Evolutionary conservation across 768 basidiomycete species (phyloP), one percentile per base, ranked within the genome.

Genomic region (Leucogyrophana mollusca): DNA sequence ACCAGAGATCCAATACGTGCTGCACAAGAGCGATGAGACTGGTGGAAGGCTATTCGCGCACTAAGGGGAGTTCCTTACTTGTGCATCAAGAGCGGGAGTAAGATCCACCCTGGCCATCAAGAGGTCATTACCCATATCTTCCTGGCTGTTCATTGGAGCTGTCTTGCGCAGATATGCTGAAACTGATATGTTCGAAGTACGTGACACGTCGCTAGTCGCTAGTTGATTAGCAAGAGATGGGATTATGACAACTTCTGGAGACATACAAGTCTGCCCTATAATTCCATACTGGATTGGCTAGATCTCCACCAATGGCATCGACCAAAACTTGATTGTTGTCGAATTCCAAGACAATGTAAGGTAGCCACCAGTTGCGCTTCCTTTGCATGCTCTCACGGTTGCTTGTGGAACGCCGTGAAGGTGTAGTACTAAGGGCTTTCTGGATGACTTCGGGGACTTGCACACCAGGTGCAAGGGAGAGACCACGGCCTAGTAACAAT

Each of bases 71-170:
- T 9, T 24, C 65, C 80, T 56, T 68, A 85, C 88, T 65, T 85
- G 85, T 27, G 81, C 78, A 53, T 94, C 90, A 22, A 94, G 72
- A 53, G 82, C 78, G 8, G 94, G 94, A 0, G 83, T 87, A 50
- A 95, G 80, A 64, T 96, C 92, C 17, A 94, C 83, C 14, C 92
- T 85, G n/a, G 87, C 92, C 69, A 99, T 85, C 57, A 94, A 83
- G 47, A 97, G 61, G 69, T 99, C 96, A 62, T 95, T 94, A 46
- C 95, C 95, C 94, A 97, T 97, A 65, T 96, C 92, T 59, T 90
- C 87, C 51, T 87, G 84, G 34, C 87, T 81, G 56, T 83, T 73
- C 46, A 82, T 70, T 41, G 79, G 77, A 18, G 84, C 78, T 7
- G 85, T 78, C 4, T 92, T 94, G 30, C 96, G 80, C 43, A 99